Evolutionary conservation across 768 basidiomycete genomes (phyloP), one percentile per base, ranked within the genome.

Genomic region (Podaxis sp.): DNA sequence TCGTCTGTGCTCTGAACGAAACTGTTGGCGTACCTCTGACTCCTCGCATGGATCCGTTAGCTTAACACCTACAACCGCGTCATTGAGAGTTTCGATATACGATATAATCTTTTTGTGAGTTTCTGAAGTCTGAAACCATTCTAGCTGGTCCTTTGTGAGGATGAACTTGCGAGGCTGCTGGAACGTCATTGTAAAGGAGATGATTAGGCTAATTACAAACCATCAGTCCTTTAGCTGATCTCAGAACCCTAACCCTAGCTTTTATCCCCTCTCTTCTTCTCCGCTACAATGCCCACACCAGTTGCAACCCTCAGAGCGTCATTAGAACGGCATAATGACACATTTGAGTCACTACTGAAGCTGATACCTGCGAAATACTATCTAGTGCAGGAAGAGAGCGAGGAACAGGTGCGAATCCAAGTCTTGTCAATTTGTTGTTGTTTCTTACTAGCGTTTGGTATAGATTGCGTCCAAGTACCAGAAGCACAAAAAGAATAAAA

Each of bases 301-400:
- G 70, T 74, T 22, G 71, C 77, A 17, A 74, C 70, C 0, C 80
- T 93, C 17, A 79, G 81, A 50, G 72, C 77, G 8, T 92, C 91
- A 3, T 75, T 98, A 54, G 90, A 94, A 73, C 77, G 78, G 46
- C 94, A 97, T 76, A 97, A 98, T 71, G 85, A 84, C 27, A 85
- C 87, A 0, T 98, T 99, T 68, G 93, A 95, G 69, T 79, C 85
- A 0, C 79, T 98, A 4, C 79, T 97, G 1, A 85, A 81, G 43
- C 83, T 97, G 51, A 97, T 98, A 59, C 96, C 96, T 0, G 83
- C 95, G 4, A 90, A 89, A 77, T 94, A 91, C 72, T 98, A 98
- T 74, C 78, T 97, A 54, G 82, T 85, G 1, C 81, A 79, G 43
- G 88, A 90, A 19, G 83, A 84, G 50, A 77, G 79, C 1, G 85